Conservation (phyloP, 2,329 filamentous ascomycete genomes). For the Penicillium fuscoglaucum region DNA sequence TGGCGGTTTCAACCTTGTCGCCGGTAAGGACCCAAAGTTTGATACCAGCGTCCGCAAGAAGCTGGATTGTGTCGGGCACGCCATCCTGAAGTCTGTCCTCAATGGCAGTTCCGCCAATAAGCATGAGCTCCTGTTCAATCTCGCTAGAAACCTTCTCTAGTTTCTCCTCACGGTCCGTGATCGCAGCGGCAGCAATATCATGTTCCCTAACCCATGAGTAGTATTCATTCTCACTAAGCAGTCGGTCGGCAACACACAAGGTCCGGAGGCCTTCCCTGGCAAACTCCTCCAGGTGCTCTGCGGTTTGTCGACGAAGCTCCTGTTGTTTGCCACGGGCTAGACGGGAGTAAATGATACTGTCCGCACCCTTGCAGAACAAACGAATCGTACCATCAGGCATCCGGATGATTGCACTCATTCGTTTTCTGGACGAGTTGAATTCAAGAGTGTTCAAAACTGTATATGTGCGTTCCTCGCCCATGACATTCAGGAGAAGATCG, state of each 20-base stretch:
- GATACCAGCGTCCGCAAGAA: constrained; percentile 90
- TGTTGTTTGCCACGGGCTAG: constrained; percentile 81
- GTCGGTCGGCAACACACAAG: constrained; percentile 84
- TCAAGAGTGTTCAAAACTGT: constrained; percentile 91
- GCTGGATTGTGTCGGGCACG: constrained; percentile 89
- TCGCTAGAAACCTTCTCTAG: constrained; percentile 83
- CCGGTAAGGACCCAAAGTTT: constrained; percentile 98
- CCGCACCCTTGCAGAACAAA: constrained; percentile 95
- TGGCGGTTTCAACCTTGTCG: constrained; percentile 98
- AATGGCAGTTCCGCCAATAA: constrained; percentile 93
- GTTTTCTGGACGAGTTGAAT: constrained; percentile 94
- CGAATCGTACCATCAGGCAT: constrained; percentile 91
- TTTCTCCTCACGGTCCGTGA: constrained; percentile 88
- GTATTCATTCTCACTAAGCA: constrained; percentile 81
- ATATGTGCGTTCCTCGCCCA: constrained; percentile 83
- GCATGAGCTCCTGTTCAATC: constrained; percentile 84
- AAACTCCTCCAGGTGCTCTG: constrained; percentile 95
- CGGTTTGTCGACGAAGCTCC: constrained; percentile 78
- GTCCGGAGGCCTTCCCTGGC: constrained; percentile 92
- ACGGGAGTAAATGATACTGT: constrained; percentile 94
- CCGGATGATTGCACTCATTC: constrained; percentile 94
- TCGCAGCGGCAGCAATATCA: constrained; percentile 78
- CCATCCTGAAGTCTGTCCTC: constrained; percentile 96
- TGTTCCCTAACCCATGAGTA: constrained; percentile 80
- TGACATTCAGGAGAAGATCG: constrained; percentile 79